A percentile compares a stretch with the other conserved stretches of the same genome.
These are phyloP conservation scores for Trichosporon asahii DNA, from an alignment of 1,284 basidiomycete species.

Conservation along the genomic window DNA sequence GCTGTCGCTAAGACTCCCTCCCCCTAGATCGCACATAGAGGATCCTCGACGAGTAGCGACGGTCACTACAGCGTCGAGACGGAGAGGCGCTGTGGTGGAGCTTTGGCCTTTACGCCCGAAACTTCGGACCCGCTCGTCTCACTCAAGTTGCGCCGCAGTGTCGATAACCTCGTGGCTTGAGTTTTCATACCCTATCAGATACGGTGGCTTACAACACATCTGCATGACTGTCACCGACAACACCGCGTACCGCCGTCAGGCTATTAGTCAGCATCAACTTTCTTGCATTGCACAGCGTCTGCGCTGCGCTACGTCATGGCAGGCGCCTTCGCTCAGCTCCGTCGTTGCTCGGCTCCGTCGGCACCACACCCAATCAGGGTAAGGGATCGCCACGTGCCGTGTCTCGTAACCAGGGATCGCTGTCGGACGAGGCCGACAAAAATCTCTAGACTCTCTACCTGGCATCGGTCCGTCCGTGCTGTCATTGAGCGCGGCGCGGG, in stretches of 20 bases:
- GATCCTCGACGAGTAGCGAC: too few species aligned
- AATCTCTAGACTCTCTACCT: neutral
- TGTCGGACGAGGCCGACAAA: conserved; percentile 6
- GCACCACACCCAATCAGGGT: neutral
- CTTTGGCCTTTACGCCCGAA: neutral
- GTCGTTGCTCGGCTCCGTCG: neutral
- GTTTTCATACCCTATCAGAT: neutral
- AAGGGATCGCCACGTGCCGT: neutral
- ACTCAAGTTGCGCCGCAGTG: neutral
- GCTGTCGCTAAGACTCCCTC: too few species aligned
- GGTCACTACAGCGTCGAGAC: too few species aligned
- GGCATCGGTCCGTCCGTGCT: neutral
- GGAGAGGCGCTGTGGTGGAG: too few species aligned
- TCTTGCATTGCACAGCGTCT: neutral
- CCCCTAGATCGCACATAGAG: too few species aligned
- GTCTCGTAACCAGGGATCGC: neutral
- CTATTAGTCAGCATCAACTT: neutral
- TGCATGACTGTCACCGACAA: neutral
- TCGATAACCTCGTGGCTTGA: neutral
- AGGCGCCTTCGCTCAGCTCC: neutral
- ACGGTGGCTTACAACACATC: neutral
- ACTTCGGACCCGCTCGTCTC: neutral
- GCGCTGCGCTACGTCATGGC: neutral
- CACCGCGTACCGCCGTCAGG: neutral
- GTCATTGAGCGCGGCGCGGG: neutral